Evolutionary conservation across 1,284 basidiomycete genomes (phyloP).

Genomic region (Rhizopogon parksii): DNA sequence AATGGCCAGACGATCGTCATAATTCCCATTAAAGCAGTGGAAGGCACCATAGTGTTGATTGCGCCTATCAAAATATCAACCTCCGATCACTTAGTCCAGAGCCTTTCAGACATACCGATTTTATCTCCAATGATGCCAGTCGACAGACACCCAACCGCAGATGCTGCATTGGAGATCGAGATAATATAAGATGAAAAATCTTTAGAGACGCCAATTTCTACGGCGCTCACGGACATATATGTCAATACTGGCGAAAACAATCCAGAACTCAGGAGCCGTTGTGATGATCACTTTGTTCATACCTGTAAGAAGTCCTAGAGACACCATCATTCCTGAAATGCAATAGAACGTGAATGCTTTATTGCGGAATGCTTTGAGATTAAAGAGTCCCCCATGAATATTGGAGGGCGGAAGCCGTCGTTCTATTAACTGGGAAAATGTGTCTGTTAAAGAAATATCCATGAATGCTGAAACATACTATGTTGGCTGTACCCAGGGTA

Average conservation of each 20-base stretch:
- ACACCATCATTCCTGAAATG: constrained; percentile 37
- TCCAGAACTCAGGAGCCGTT: not conserved
- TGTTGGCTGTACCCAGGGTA: constrained; percentile 32
- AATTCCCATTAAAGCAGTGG: constrained; percentile 31
- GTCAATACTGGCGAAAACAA: constrained; percentile 33
- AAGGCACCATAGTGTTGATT: constrained; percentile 39
- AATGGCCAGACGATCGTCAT: constrained; percentile 43
- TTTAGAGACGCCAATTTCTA: constrained; percentile 28
- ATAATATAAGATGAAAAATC: constrained; percentile 40
- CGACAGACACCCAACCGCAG: constrained; percentile 36
- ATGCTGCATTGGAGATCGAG: constrained; percentile 42
- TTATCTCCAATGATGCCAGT: constrained; percentile 36
- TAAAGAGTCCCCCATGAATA: constrained; percentile 35
- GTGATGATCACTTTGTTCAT: constrained; percentile 7
- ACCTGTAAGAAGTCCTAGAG: constrained; percentile 60
- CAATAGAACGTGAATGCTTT: constrained; percentile 35
- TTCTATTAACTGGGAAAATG: constrained; percentile 29
- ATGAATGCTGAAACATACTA: constrained; percentile 17
- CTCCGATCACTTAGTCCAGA: not conserved
- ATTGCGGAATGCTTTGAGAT: constrained; percentile 34
- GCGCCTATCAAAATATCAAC: constrained; percentile 21
- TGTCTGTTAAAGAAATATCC: constrained; percentile 9
- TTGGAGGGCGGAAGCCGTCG: constrained; percentile 37
- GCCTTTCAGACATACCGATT: constrained; percentile 25
- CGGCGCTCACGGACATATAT: constrained; percentile 40